Base-by-base conservation (phyloP, 2,329 filamentous ascomycete species). In the Fusarium clavum region DNA sequence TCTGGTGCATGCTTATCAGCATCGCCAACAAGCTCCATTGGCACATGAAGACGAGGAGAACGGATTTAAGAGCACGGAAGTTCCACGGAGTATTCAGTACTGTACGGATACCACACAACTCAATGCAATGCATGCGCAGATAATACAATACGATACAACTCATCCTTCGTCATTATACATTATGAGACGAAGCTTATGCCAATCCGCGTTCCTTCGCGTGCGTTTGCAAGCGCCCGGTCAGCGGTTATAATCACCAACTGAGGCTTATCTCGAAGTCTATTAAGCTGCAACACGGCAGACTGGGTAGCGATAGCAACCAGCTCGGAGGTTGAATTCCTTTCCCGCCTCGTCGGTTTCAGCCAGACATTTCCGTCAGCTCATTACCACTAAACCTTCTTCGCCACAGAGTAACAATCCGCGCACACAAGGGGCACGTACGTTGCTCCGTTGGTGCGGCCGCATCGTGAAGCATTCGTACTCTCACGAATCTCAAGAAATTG, bases 181-280 rank as follows among this genome's bases (percentile, higher is more conserved):
- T 69, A 65, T 44, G 48, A 57, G 25, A 47, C 52, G 44, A 47
- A 45, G 44, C 55, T 53, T 47, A 52, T 60, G 67, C 68, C 52
- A 70, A 48, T 71, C 55, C 60, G 55, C 67, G 38, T 51, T 43
- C 44, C 51, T 49, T 69, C 51, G 54, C 59, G 60, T 69, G 27
- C 57, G 44, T 47, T 48, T 54, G 64, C 45, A 70, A 58, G 54
- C 54, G 44, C 57, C 57, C 38, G 46, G 63, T 57, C 58, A 51
- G 48, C 44, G 44, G 58, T 30, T 60, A 34, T 62, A 67, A 63
- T 48, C 54, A 53, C 45, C 51, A 29, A 56, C 47, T 71, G 44
- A 52, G 51, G 38, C 68, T 69, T 71, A 71, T 71, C 69, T 71
- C 53, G 27, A 54, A 68, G 49, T 47, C 64, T 61, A 53, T 30